Conservation (phyloP, 208 protist species). For the Lotmaria passim region DNA sequence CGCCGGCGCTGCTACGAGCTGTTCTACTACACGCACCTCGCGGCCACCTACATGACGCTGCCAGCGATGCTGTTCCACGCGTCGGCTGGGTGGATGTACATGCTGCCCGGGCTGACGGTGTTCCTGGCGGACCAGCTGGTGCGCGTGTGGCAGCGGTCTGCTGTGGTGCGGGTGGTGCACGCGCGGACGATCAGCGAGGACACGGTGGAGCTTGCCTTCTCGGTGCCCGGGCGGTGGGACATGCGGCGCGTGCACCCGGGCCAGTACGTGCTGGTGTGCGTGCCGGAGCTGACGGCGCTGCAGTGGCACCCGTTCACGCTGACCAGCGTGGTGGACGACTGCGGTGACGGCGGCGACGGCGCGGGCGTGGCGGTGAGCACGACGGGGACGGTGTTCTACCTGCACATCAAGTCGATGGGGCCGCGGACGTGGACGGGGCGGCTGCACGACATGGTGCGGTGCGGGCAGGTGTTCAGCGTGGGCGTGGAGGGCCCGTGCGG, state of each 20-base stretch:
- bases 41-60: conserved; percentile 51
- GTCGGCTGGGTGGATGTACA: conserved; percentile 62
- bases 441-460: conserved; percentile 35
- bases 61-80: conserved; percentile 58
- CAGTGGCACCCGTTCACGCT: conserved; percentile 79
- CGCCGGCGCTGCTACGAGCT: conserved; percentile 66
- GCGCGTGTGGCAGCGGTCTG: conserved; percentile 45
- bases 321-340: conserved; percentile 24
- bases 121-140: conserved; percentile 58
- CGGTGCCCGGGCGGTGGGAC: conserved; percentile 13
- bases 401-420: conserved; percentile 66
- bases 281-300: conserved; percentile 59
- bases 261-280: conserved; percentile 62
- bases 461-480: conserved; percentile 33
- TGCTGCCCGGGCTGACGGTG: conserved; percentile 59
- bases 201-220: conserved; percentile 33
- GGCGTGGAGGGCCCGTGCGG: conserved; percentile 58
- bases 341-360: conserved; percentile 7
- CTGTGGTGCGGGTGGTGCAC: conserved; percentile 26
- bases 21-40: conserved; percentile 74
- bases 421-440: conserved; percentile 48
- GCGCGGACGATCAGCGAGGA: conserved; percentile 28
- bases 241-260: conserved; percentile 26
- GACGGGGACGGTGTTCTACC: conserved; percentile 26
- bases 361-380: not conserved